Evolutionary conservation across 2,329 filamentous ascomycete species (phyloP).

Genomic region (Pseudogymnoascus sp.): DNA sequence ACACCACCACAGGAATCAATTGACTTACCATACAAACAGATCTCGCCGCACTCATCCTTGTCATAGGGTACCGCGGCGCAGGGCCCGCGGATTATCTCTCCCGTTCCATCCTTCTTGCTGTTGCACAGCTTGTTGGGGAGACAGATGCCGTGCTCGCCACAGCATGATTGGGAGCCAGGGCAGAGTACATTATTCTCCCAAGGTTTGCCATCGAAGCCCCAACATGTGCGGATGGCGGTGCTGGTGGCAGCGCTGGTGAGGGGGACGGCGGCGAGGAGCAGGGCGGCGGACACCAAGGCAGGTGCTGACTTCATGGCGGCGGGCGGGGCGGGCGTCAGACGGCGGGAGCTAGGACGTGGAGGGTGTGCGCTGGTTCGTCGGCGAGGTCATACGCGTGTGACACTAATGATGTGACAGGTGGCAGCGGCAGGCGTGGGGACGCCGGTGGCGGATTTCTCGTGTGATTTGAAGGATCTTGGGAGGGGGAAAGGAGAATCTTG

Average conservation of each 20-base stretch:
- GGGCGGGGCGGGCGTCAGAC: not conserved
- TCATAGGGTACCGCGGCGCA: not conserved
- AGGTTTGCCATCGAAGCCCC: not conserved
- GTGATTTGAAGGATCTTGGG: not conserved
- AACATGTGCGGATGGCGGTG: not conserved
- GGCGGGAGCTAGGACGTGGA: not conserved
- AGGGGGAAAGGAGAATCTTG: not conserved
- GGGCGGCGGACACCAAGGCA: not conserved
- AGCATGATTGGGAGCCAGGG: slow-evolving; percentile 5
- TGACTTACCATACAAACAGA: slow-evolving; percentile 10
- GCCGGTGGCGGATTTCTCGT: not conserved
- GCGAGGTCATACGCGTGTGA: not conserved
- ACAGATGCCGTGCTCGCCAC: not conserved
- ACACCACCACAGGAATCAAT: not conserved
- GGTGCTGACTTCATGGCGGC: not conserved
- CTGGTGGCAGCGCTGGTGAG: not conserved
- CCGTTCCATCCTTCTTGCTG: not conserved
- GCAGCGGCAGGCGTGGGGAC: not conserved
- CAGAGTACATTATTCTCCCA: slow-evolving; percentile 3
- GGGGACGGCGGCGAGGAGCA: not conserved
- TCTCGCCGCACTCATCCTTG: not conserved
- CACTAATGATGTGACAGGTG: not conserved
- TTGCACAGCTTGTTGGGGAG: slow-evolving; percentile 9
- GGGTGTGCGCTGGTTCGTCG: not conserved
- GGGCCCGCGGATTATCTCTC: slow-evolving; percentile 2